These are phyloP conservation scores for Trichoderma gamsii DNA, from an alignment of 495 filamentous ascomycete species.

Conservation along the genomic window DNA sequence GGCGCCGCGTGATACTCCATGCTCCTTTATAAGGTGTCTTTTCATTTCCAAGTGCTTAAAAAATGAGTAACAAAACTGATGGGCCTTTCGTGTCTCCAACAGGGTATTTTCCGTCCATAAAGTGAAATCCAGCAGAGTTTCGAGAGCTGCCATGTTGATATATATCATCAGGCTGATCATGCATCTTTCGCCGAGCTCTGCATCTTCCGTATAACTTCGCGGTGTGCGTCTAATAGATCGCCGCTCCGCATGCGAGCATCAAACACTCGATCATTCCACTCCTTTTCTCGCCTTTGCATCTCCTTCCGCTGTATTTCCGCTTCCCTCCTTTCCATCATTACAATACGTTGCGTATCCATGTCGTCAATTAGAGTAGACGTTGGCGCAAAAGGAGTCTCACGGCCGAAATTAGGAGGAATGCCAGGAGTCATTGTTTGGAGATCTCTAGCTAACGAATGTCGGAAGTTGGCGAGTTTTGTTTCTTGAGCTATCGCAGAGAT, in stretches of 20 bases:
- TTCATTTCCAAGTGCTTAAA: too few relatives aligned
- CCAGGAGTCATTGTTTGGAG: conserved; percentile 41
- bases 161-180: neutral
- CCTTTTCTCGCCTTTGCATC: conserved; percentile 38
- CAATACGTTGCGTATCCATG: conserved; percentile 41
- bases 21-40: too few relatives aligned
- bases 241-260: conserved; percentile 72
- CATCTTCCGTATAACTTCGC: conserved; percentile 76
- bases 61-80: too few relatives aligned
- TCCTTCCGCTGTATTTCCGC: conserved; percentile 41
- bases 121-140: too few relatives aligned
- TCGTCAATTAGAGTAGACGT: conserved; percentile 25
- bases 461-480: conserved; percentile 66
- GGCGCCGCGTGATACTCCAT: too few relatives aligned
- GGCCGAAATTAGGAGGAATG: conserved; percentile 28
- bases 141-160: neutral
- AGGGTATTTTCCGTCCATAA: too few relatives aligned
- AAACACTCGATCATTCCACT: conserved; percentile 48
- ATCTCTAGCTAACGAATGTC: conserved; percentile 63
- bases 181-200: conserved; percentile 62
- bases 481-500: conserved; percentile 45
- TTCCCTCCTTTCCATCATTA: conserved; percentile 40
- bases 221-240: conserved; percentile 69
- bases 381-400: conserved; percentile 32
- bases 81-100: too few relatives aligned